Conservation (phyloP, 164 flowering plant species). For the Echeveria elegans region DNA sequence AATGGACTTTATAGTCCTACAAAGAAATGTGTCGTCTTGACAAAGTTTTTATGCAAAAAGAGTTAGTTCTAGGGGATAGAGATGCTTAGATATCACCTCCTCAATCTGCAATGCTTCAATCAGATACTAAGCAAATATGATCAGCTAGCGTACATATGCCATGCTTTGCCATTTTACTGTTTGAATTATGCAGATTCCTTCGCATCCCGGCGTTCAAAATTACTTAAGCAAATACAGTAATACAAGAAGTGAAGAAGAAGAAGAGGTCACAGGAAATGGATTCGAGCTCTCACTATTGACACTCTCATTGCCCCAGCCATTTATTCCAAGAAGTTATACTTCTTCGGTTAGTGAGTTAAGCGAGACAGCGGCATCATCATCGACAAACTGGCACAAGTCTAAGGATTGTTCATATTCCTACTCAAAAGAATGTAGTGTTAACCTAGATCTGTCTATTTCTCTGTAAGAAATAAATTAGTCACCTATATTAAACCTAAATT, state of each 20-base stretch:
- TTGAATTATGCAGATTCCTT: neutral
- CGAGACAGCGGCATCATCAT: neutral
- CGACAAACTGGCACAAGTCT: neutral
- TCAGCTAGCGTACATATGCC: no score
- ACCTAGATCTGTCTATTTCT: neutral
- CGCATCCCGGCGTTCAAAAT: neutral
- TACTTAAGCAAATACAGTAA: neutral
- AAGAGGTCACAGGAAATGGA: neutral
- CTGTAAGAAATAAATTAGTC: neutral
- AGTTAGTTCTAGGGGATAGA: no score
- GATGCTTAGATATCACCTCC: no score
- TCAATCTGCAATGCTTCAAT: no score
- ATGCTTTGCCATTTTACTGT: neutral
- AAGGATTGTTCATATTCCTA: neutral
- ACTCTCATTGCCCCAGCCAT: neutral
- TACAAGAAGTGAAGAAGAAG: conserved; percentile 1
- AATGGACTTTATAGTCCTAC: no score
- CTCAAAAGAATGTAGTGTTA: conserved; percentile 1
- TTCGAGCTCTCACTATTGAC: neutral
- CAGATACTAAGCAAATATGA: no score
- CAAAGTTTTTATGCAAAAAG: neutral
- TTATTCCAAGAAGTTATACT: neutral
- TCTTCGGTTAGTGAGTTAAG: neutral
- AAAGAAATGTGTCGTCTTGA: neutral
- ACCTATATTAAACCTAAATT: neutral